Percentiles rank a stretch among this genome's conserved stretches.
Evolutionary conservation across 2,329 filamentous ascomycete species (phyloP).

Genomic region (Cladosporium sp.): DNA sequence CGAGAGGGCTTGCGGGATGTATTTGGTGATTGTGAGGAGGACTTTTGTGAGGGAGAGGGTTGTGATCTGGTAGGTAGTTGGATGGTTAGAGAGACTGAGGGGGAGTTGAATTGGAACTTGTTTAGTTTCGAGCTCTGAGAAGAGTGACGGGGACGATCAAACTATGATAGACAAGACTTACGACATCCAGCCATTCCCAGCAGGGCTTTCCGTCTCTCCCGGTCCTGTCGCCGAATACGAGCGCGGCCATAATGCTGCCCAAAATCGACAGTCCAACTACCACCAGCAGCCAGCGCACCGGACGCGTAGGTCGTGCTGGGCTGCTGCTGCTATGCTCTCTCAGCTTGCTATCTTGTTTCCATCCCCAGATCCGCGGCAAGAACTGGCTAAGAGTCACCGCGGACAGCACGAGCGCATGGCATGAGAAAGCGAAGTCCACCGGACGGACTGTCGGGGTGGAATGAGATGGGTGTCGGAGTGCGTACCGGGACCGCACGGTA

Average conservation of each 20-base stretch:
- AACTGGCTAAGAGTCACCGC: conserved; percentile 77
- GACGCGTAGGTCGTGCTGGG: not conserved
- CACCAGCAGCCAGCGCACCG: not conserved
- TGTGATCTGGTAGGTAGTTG: conserved; percentile 51
- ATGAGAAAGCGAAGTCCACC: conserved; percentile 88
- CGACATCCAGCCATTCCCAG: conserved; percentile 5
- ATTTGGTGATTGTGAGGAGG: conserved; percentile 85
- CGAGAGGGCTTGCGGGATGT: conserved; percentile 79
- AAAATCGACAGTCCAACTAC: not conserved
- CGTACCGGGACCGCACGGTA: not conserved
- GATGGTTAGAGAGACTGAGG: too few relatives aligned
- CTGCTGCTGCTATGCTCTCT: not conserved
- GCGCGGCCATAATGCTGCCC: not conserved
- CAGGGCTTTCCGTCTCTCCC: not conserved
- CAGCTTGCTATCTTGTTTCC: conserved; percentile 42
- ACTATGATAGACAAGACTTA: not conserved
- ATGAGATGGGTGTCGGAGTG: conserved; percentile 39
- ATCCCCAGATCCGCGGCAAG: conserved; percentile 71
- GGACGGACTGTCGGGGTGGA: conserved; percentile 80
- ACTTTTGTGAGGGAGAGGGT: conserved; percentile 86
- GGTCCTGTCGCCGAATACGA: not conserved
- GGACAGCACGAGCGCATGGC: conserved; percentile 75
- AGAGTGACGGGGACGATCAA: not conserved
- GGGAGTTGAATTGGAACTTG: too few relatives aligned
- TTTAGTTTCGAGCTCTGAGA: too few relatives aligned